Evolutionary conservation across 805 yeast species (phyloP).

Genomic region (Candida anglica): DNA sequence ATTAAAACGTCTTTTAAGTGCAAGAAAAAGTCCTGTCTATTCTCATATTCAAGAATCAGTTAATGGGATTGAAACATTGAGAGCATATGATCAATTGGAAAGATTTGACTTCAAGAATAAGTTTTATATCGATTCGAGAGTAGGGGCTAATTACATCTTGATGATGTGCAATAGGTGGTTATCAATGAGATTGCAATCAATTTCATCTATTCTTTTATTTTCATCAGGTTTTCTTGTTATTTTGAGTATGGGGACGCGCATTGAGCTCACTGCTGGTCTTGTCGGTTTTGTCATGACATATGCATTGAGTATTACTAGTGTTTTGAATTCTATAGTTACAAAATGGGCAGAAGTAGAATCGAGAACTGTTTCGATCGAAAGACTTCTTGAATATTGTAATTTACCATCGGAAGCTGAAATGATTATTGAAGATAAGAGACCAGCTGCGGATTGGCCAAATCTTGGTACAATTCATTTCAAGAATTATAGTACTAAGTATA

Average conservation of each 20-base stretch:
- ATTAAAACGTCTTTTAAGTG: conserved; percentile 20
- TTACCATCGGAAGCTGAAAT: conserved; percentile 15
- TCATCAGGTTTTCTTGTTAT: conserved; percentile 17
- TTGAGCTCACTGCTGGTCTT: conserved; percentile 19
- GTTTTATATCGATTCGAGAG: conserved; percentile 15
- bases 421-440: conserved; percentile 9
- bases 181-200: conserved; percentile 19
- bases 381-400: conserved; percentile 21
- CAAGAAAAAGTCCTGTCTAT: conserved; percentile 22
- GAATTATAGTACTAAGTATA: conserved; percentile 20
- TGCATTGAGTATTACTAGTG: conserved; percentile 18
- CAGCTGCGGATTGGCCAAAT: conserved; percentile 19
- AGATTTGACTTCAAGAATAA: conserved; percentile 19
- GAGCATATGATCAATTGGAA: conserved; percentile 19
- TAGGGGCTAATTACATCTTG: conserved; percentile 15
- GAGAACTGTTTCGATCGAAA: conserved; percentile 20
- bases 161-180: conserved; percentile 23
- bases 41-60: conserved; percentile 26
- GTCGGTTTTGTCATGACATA: conserved; percentile 25
- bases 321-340: conserved; percentile 17
- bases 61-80: conserved; percentile 23
- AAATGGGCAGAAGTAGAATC: conserved; percentile 23
- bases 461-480: conserved; percentile 18
- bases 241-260: conserved; percentile 11
- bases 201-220: conserved; percentile 17